phyloP scores from a whole-genome alignment of 306 rosid species.

The Dalbergia cultrata region DNA sequence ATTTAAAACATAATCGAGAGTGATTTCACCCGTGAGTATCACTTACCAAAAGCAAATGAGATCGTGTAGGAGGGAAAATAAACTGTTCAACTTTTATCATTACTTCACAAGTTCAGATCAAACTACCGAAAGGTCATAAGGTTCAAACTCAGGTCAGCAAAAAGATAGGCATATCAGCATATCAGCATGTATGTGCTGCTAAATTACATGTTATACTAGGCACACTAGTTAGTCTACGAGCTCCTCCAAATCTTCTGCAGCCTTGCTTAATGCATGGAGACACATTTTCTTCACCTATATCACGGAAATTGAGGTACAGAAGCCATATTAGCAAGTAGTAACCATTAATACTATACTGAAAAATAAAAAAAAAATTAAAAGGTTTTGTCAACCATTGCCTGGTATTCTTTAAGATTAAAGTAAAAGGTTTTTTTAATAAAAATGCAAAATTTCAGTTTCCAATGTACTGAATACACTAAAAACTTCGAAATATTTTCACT shows the following conservation, averaged over 20 bases:
- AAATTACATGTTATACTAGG: slow-evolving; percentile 2
- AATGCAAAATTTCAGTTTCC: too few relatives aligned
- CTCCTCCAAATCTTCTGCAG: slow-evolving; percentile 33
- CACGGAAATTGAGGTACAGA: neutral
- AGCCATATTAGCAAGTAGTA: neutral
- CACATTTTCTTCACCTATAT: slow-evolving; percentile 47
- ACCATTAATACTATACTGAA: neutral
- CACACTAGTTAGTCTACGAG: neutral
- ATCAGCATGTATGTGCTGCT: neutral
- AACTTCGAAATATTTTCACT: too few relatives aligned
- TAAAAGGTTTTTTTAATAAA: too few relatives aligned
- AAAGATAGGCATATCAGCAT: too few relatives aligned
- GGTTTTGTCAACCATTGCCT: too few relatives aligned
- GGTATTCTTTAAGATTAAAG: too few relatives aligned
- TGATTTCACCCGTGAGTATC: too few relatives aligned
- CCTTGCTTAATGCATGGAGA: slow-evolving; percentile 24
- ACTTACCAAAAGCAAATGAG: too few relatives aligned
- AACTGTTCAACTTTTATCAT: neutral
- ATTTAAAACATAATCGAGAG: too few relatives aligned
- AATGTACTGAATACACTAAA: too few relatives aligned
- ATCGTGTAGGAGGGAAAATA: neutral
- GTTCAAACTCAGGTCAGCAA: neutral
- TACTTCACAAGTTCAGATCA: neutral
- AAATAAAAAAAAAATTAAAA: too few relatives aligned
- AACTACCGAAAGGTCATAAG: neutral